Evolutionary conservation across 2,329 filamentous ascomycete species (phyloP), one percentile per base, ranked within the genome.

Genomic region (Zalaria obscura): DNA sequence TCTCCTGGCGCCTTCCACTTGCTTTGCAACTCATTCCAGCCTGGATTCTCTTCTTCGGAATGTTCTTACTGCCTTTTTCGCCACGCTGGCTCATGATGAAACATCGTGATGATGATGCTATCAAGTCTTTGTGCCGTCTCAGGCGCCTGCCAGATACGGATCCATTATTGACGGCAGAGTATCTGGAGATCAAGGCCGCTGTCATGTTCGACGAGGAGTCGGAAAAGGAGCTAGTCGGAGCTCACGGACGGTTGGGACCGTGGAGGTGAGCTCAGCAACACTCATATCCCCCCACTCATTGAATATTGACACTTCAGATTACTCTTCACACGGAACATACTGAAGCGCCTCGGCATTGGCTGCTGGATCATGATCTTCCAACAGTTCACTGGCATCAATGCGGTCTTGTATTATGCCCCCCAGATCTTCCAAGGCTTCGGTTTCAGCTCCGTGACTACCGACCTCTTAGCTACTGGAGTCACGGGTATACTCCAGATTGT

Each of bases 401-500:
- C 65, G 0, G 52, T 60, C 9, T 41, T 58, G 1, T 67, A 68
- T 51, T 68, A 73, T 46, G 70, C 70, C 1, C 67, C 69, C 0
- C 59, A 60, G 0, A 70, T 73, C 36, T 73, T 73, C 52, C 48
- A 55, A 2, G 58, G 60, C 9, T 51, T 72, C 0, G 68, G 68
- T 3, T 53, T 72, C 9, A 59, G 57, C 0, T 54, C 55, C 2
- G 70, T 64, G 44, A 66, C 68, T 0, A 61, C 59, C 0, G 76
- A 72, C 1, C 67, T 84, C 0, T 64, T 84, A 1, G 80, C 80
- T 0, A 84, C 80, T 0, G 80, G 80, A 2, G 79, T 83, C 0
- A 78, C 81, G 4, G 80, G 80, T 2, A 77, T 84, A 33, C 73
- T 76, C 47, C 80, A 82, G 73, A 79, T 82, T 49, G 48, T 83